A percentile compares a stretch with the other conserved stretches of the same genome.
Evolutionary conservation across 345 rosid species (phyloP).

Genomic region (Aurinia saxatilis): DNA sequence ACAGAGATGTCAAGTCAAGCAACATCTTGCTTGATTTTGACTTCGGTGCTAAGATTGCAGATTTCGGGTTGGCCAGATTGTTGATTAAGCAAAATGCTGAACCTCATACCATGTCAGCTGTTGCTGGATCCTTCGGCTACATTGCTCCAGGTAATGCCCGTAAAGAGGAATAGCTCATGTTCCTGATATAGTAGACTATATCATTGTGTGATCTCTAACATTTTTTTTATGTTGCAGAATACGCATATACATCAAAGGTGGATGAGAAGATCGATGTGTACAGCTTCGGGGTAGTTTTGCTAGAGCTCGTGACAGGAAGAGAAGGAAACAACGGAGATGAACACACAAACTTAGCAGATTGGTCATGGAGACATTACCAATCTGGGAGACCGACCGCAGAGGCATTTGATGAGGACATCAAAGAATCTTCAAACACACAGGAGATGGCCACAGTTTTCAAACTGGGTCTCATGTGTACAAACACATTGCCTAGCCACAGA

Average conservation of each 20-base stretch:
- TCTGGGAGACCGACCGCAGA: slow-evolving; percentile 39
- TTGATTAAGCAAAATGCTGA: slow-evolving; percentile 49
- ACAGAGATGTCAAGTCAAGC: slow-evolving; percentile 87
- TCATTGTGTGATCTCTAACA: neutral
- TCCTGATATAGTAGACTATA: neutral
- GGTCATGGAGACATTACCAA: slow-evolving; percentile 67
- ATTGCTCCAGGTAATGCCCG: slow-evolving; percentile 69
- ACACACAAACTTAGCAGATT: slow-evolving; percentile 65
- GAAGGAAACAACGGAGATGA: slow-evolving; percentile 61
- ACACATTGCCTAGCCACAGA: slow-evolving; percentile 42
- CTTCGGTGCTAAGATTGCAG: slow-evolving; percentile 74
- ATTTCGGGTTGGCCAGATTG: slow-evolving; percentile 85
- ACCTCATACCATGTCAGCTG: slow-evolving; percentile 67
- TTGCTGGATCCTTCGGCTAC: slow-evolving; percentile 90
- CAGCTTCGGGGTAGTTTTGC: slow-evolving; percentile 88
- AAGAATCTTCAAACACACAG: slow-evolving; percentile 35
- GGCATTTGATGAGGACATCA: slow-evolving; percentile 55
- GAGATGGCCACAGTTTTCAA: slow-evolving; percentile 59
- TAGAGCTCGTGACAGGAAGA: slow-evolving; percentile 80
- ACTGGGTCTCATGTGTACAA: slow-evolving; percentile 65
- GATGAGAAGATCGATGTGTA: slow-evolving; percentile 76
- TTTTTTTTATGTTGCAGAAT: slow-evolving; percentile 38
- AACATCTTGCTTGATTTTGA: slow-evolving; percentile 73
- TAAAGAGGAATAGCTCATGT: neutral
- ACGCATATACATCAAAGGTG: slow-evolving; percentile 69